Evolutionary conservation across 192 early-diverging fungal species (phyloP), one percentile per base, ranked within the genome.

Genomic region (Oehlia diaphana): DNA sequence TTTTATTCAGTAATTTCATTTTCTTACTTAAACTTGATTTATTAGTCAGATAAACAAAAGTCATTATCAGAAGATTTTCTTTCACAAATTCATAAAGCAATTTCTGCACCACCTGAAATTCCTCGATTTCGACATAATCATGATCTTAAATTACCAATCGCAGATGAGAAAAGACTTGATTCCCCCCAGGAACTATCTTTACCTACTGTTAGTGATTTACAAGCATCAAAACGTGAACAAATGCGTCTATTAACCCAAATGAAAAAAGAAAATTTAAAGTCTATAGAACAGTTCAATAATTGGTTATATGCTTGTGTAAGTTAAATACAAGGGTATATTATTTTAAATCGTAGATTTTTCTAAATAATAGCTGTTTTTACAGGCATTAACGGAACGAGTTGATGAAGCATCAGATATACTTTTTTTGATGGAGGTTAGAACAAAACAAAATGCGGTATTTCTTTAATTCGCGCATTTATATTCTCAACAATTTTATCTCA

Each of bases 241-340:
- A 19, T n/a, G 12, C 21, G 19, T 44, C 0, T 42, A n/a, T 8
- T 21, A 70, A 70, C 33, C 42, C 19, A 44, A 39, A 8, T 23
- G 33, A 13, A 42, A n/a, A 70, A 42, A 16, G 26, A 16, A 31
- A 31, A 31, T 9, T 70, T 70, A n/a, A 16, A 4, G 10, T 47
- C 53, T 21, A 7, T 70, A 42, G 19, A 70, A 16, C 35, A 70
- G 21, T 72, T 39, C 28, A 72, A 72, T 50, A 72, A 72, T 23
- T 23, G 44, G n/a, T 50, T 72, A 19, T 72, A 72, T 50, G 47
- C 71, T 72, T 72, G 71, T 31, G 71, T 72, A 72, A 47, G 47
- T 72, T 39, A 47, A 26, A 16, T 28, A 28, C 13, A 26, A 10
- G 5, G 39, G 39, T 42, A 10, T 28, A n/a, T 49, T n/a, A 13